Base-by-base conservation (phyloP, 208 protist genomes). In the Crithidia acanthocephali region DNA sequence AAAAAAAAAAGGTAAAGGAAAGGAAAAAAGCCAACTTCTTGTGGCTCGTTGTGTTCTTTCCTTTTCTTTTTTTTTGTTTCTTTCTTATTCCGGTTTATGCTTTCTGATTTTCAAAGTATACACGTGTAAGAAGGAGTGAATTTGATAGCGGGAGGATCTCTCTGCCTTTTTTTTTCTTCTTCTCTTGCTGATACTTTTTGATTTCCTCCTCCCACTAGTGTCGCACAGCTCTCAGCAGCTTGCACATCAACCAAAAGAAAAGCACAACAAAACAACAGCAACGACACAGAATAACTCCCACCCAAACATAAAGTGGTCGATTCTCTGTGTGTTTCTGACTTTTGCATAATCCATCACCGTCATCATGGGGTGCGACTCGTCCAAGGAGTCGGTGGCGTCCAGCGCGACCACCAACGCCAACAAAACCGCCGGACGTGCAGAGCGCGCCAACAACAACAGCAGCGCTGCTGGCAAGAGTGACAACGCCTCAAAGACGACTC, bases 281-380 rank as follows among this genome's bases (percentile, higher is more conserved):
- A 50, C 45, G n/a, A 50, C 7, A 50, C 11, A 6, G 15, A 6
- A 22, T 22, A 10, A 50, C n/a, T n/a, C n/a, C n/a, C n/a, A n/a
- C n/a, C n/a, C n/a, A n/a, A n/a, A n/a, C n/a, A n/a, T n/a, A n/a
- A n/a, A n/a, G n/a, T n/a, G n/a, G n/a, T n/a, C n/a, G n/a, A n/a
- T n/a, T n/a, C n/a, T 4, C 45, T 7, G 45, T 50, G 45, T 50
- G 18, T 6, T 4, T 50, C 45, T 50, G 18, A 50, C 45, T 22
- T 22, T 10, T 16, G 7, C 45, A 4, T 50, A 23, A 4, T 50
- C 9, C 5, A 5, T 50, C 45, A 4, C 4, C 18, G 15, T 50
- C 45, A 22, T 7, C 45, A 87, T 87, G 82, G 82, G 82, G 15
- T 87, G 82, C 53, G 68, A 77, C 65, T 75, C 72, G 10, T 87